Evolutionary conservation across 2,329 filamentous ascomycete species (phyloP).

Genomic region (Grosmannia huntii): DNA sequence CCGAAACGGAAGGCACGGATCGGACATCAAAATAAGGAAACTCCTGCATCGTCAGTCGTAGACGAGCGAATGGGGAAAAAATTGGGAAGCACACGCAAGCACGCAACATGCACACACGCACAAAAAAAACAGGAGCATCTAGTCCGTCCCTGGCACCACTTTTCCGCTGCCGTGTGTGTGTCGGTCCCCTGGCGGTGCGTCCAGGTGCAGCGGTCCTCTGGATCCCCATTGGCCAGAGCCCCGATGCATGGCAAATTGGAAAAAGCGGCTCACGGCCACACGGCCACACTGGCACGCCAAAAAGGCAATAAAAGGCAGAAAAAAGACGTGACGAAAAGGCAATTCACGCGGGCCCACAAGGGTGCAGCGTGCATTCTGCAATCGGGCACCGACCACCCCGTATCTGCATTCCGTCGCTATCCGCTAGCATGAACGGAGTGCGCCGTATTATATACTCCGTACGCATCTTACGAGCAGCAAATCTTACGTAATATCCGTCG

Average conservation of each 20-base stretch:
- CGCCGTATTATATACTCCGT: not conserved
- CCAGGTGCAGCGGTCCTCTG: not conserved
- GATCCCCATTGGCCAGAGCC: not conserved
- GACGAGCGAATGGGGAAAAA: no score
- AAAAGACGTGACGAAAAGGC: not conserved
- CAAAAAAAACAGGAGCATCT: not conserved
- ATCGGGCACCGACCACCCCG: conserved; percentile 1
- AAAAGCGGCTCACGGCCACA: not conserved
- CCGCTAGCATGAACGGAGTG: not conserved
- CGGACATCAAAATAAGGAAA: not conserved
- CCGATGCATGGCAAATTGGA: not conserved
- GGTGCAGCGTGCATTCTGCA: conserved; percentile 2
- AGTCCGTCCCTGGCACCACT: not conserved
- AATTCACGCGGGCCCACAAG: not conserved
- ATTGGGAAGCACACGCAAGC: no score
- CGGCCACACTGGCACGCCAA: no score
- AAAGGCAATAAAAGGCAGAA: not conserved
- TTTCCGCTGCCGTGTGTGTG: not conserved
- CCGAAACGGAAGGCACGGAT: not conserved
- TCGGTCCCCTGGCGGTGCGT: no score
- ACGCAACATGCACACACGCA: no score
- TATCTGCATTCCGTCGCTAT: not conserved
- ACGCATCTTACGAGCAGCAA: not conserved
- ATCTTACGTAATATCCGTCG: no score
- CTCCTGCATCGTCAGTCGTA: not conserved